Evolutionary conservation across 768 basidiomycete genomes (phyloP).

Genomic region (Panellus pusillus): DNA sequence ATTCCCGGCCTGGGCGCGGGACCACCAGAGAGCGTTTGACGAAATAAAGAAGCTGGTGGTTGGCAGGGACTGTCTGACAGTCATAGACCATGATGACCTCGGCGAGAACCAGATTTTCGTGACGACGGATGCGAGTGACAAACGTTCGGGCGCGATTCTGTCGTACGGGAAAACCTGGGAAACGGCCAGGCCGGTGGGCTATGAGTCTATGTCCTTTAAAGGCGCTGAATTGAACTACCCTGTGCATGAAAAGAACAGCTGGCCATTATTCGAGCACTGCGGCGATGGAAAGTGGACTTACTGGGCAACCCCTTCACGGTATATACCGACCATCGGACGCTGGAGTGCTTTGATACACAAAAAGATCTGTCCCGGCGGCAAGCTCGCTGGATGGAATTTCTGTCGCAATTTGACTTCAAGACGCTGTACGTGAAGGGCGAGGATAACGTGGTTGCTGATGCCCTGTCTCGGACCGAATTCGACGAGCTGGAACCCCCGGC

Average conservation of each 20-base stretch:
- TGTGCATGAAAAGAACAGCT: slow-evolving; percentile 19
- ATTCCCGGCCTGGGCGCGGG: slow-evolving; percentile 29
- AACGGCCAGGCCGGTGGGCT: slow-evolving; percentile 29
- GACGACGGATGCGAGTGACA: slow-evolving; percentile 28
- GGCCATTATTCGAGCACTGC: slow-evolving; percentile 27
- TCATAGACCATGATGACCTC: slow-evolving; percentile 32
- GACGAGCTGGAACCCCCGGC: too few species aligned
- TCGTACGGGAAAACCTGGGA: slow-evolving; percentile 27
- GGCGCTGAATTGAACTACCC: slow-evolving; percentile 31
- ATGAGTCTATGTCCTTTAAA: slow-evolving; percentile 25
- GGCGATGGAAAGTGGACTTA: slow-evolving; percentile 21
- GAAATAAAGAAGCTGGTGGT: slow-evolving; percentile 28
- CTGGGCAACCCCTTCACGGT: slow-evolving; percentile 20
- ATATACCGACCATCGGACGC: slow-evolving; percentile 32
- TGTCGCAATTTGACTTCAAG: slow-evolving; percentile 9
- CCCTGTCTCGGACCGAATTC: too few species aligned
- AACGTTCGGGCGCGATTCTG: slow-evolving; percentile 27
- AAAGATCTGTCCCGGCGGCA: slow-evolving; percentile 28
- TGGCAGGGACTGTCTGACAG: slow-evolving; percentile 24
- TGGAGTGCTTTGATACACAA: slow-evolving; percentile 30
- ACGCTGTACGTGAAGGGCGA: too few species aligned
- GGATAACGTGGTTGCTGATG: too few species aligned
- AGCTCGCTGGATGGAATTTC: slow-evolving; percentile 28
- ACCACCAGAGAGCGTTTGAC: slow-evolving; percentile 27
- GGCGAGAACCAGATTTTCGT: slow-evolving; percentile 32